Conservation (phyloP, 2,329 filamentous ascomycete genomes). For the Tolypocladium album region DNA sequence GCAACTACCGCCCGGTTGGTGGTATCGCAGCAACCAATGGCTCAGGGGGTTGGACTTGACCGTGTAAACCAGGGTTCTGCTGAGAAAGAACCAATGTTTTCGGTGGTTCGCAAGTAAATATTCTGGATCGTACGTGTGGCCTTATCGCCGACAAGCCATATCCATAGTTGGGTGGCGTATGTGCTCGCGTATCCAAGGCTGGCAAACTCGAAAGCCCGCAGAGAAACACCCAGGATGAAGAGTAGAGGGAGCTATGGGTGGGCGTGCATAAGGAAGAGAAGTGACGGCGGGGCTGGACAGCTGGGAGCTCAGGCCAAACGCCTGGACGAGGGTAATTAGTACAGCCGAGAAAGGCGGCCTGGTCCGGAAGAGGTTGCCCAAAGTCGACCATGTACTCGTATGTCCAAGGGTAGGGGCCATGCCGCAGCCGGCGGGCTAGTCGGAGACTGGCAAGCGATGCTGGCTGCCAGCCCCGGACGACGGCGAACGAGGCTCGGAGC, state of each 20-base stretch:
- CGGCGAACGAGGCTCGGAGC: not conserved
- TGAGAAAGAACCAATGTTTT: not conserved
- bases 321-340: not conserved
- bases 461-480: not conserved
- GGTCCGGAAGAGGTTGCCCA: not conserved
- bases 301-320: not conserved
- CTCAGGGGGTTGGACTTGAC: not conserved
- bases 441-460: not conserved
- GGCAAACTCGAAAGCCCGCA: not conserved
- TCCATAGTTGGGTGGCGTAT: not conserved
- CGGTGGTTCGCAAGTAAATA: not conserved
- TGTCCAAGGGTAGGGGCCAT: not conserved
- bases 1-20: constrained; percentile 2
- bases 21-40: not conserved
- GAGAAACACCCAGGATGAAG: not conserved
- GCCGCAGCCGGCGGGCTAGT: not conserved
- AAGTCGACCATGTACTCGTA: not conserved
- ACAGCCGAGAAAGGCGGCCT: not conserved
- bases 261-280: not conserved
- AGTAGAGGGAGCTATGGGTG: not conserved
- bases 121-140: not conserved
- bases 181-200: not conserved
- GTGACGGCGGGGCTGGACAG: not conserved
- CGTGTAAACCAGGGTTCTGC: not conserved
- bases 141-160: not conserved